Evolutionary conservation across 139 green algal species (phyloP), one percentile per base, ranked within the genome.

Genomic region (Pseudopediastrum boryanum): DNA sequence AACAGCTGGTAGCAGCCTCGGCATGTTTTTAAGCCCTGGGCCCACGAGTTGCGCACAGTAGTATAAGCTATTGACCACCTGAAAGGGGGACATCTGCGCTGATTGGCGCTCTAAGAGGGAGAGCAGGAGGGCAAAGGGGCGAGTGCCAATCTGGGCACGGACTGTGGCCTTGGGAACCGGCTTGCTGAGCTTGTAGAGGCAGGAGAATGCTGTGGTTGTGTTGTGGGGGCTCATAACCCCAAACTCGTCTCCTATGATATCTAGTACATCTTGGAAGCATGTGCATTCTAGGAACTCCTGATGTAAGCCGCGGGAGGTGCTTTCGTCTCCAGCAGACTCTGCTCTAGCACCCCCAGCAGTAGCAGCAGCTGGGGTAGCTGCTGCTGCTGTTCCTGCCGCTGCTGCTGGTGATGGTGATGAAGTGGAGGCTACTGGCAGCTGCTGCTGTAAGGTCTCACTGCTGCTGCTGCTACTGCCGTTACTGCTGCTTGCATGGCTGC

Each of bases 261-360:
- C 76, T 5, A 82, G 39, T 7, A 82, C 52, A 25, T 82, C 76
- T 23, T 76, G 76, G 35, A 38, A 70, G 65, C 76, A 82, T 38
- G 43, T 44, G 50, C 38, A 46, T 1, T 76, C 76, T 0, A 51
- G 44, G 31, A 82, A 61, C 38, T 82, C 76, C 42, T 39, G 27
- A 41, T 78, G 71, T 33, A 78, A 41, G 33, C n/a, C n/a, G n/a
- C n/a, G n/a, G n/a, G n/a, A n/a, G n/a, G n/a, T n/a, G n/a, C n/a
- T n/a, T n/a, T n/a, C n/a, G n/a, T 78, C 54, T 7, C 19, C 7
- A 39, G 36, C 66, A 31, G 29, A 33, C 7, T 68, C 71, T 21
- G 71, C 35, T 44, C 31, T 31, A 25, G 64, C 52, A 4, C 69
- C 54, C 21, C 13, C 19, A 16, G n/a, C 51, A 54, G 27, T 1